Base-by-base conservation (phyloP, 257 asterid genomes). In the Mentha longifolia region DNA sequence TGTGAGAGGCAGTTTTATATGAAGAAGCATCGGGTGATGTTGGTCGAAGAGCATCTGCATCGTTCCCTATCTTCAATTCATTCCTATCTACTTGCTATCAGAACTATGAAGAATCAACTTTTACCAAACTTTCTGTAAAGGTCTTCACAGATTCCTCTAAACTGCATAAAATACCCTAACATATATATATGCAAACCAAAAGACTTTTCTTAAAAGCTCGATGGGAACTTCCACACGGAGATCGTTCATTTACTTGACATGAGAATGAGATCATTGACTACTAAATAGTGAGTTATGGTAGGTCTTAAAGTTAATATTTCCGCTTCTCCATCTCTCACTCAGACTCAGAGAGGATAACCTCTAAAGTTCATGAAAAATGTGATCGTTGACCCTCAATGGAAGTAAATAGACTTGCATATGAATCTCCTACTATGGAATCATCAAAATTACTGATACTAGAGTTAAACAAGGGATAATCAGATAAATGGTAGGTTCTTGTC, bases 41-140 rank as follows among this genome's bases (percentile, higher is more conserved):
- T 61, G 67, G 70, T 71, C 63, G 62, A 61, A 70, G 68, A 67
- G 73, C 76, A 64, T 58, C 65, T 47, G 6, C 59, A 54, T 74
- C 57, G 46, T 75, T 67, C 74, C 79, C 77, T 76, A 59, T 59
- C 78, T 76, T 76, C 76, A 68, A 9, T 68, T 73, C 79, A 80
- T 67, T 84, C 83, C 85, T 67, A 83, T 83, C 87, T 87, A 86
- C 82, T 61, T 78, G 84, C 85, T 85, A 83, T 77, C 74, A 70
- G 63, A 85, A 80, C 82, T 75, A 60, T 81, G 77, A 70, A 80
- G 82, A 79, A 84, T 84, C 78, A 79, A 6, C 56, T 85, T 87
- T 81, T 61, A 54, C 74, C 56, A 33, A 2, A 72, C 88, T 86
- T 78, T 84, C 35, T 70, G 66, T 80, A 81, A 90, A 85, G 89